Base-by-base conservation (phyloP, 2,329 filamentous ascomycete genomes). In the Fusarium scirpi region DNA sequence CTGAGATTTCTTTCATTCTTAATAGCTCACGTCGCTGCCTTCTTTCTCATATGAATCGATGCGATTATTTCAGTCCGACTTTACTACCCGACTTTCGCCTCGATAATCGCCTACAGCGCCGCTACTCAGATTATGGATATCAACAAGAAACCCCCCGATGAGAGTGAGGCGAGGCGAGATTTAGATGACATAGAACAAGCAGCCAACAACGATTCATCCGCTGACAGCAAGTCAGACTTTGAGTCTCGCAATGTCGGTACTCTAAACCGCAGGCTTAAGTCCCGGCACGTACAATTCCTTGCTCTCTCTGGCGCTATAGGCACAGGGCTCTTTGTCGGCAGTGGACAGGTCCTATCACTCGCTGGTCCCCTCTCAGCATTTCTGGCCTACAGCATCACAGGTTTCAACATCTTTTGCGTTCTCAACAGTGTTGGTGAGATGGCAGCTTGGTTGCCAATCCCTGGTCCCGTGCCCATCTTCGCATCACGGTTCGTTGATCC, bases 201-300 rank as follows among this genome's bases (percentile, higher is more conserved):
- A 55, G 41, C 43, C 40, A 67, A 65, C 62, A 56, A 67, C 34
- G 29, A 55, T 12, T 29, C 44, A 61, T 25, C 38, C 38, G 38
- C 43, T 8, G 62, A 67, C 44, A 24, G 16, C 43, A 67, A 67
- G 47, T 18, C 49, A 6, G 65, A 67, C 12, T 67, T 43, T 34
- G 63, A 62, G 22, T 57, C 59, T 49, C 51, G 63, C 44, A 67
- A 67, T 48, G 29, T 67, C 63, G 65, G 65, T 29, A 67, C 65
- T 41, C 43, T 67, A 18, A 62, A 67, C 51, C 65, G 65, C 8
- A 67, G 27, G n/a, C 65, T 67, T 41, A 88, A 89, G 79, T 87
- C 84, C 73, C 82, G 87, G 38, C 87, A 89, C 68, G 87, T 89
- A 43, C 87, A 89, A 71, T 88, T 90, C 77, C 80, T 90, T 40